Evolutionary conservation across 768 basidiomycete genomes (phyloP), one percentile per base, ranked within the genome.

Genomic region (Leucocoprinus birnbaumii): DNA sequence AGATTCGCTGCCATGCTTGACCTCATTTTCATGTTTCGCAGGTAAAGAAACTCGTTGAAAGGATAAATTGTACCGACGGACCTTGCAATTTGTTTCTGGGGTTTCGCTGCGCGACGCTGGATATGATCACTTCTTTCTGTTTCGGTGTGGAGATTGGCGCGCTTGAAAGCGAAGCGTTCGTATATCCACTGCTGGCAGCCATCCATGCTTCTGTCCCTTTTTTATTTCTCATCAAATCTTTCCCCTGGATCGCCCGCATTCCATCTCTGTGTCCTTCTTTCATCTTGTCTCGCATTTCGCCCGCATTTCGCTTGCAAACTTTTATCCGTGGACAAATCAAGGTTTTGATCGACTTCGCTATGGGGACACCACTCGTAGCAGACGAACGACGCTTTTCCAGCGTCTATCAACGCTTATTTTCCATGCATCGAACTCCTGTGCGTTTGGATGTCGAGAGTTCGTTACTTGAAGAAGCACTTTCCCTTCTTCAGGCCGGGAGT

Each of bases 41-140:
- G 77, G 54, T 74, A 16, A 65, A 73, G 35, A 62, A 59, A 26
- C 62, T 78, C 1, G 51, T 69, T 22, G 53, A 50, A 3, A 59
- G 63, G 42, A 57, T 69, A 2, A 52, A 52, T 25, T 42, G 51
- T 24, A 44, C 57, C 48, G 41, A 60, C 19, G 54, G 42, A 26
- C 66, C 73, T 2, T 63, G 63, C 5, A 63, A 77, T 50, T 65
- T 77, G 60, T 71, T 70, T 62, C 61, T 71, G 31, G 76, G 74
- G 3, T 78, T 74, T 47, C 69, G 75, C 31, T 73, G 73, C 27
- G 65, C 70, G 13, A 69, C 75, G 9, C 61, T 76, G 57, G 78
- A 78, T 57, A 71, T 76, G 47, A 73, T 80, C 48, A 66, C 75
- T 10, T 65, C 70, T 5, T 75, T 76, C 58, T 72, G 71, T 59